Evolutionary conservation across 2,329 filamentous ascomycete genomes (phyloP).

Genomic region (Talaromyces rugulosus): DNA sequence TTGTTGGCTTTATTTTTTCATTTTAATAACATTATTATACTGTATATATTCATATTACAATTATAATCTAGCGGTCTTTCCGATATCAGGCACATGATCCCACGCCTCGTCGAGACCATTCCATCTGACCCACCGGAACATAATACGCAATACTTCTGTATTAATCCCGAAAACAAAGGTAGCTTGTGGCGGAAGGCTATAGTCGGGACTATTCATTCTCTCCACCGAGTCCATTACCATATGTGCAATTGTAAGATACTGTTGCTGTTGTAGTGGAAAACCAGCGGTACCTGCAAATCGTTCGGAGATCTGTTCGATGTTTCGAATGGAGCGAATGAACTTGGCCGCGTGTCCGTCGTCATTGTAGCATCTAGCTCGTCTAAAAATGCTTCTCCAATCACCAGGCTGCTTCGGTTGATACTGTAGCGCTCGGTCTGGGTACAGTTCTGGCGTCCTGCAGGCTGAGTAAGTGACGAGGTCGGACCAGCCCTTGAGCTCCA

Average conservation of each 20-base stretch:
- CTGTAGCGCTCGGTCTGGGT: slow-evolving; percentile 53
- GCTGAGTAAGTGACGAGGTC: slow-evolving; percentile 72
- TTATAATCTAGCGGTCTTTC: neutral
- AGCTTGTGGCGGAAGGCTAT: neutral
- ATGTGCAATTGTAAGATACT: neutral
- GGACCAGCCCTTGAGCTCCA: slow-evolving; percentile 76
- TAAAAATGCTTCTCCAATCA: slow-evolving; percentile 43
- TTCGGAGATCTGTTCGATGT: slow-evolving; percentile 54
- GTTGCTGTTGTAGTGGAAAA: neutral
- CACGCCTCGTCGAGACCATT: neutral
- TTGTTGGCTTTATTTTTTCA: no score
- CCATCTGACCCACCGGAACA: neutral
- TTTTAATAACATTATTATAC: no score
- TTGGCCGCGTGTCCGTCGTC: slow-evolving; percentile 85
- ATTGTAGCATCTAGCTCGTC: slow-evolving; percentile 38
- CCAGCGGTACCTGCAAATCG: slow-evolving; percentile 22
- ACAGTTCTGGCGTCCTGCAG: slow-evolving; percentile 58
- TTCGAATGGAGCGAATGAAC: slow-evolving; percentile 64
- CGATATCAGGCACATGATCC: neutral
- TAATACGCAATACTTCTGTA: neutral
- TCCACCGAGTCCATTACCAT: slow-evolving; percentile 1
- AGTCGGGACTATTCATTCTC: neutral
- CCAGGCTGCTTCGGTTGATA: slow-evolving; percentile 51
- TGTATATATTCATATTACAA: no score
- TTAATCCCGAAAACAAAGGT: neutral